phyloP scores from a whole-genome alignment of 306 rosid genomes.

The Prunus armeniaca region DNA sequence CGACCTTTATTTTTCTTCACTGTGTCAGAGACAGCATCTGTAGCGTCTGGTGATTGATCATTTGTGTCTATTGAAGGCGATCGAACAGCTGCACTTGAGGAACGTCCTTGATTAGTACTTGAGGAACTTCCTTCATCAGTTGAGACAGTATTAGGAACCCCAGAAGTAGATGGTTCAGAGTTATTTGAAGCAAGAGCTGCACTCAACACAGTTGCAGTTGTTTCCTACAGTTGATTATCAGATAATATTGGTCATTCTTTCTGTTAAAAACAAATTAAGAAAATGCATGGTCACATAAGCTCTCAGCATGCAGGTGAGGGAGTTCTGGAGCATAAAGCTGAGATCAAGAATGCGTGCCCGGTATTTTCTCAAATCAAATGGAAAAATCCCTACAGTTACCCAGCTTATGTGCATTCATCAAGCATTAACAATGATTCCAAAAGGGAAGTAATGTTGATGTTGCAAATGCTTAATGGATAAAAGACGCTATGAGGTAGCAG shows the following conservation, averaged over 20 bases:
- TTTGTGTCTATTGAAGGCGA: conserved; percentile 11
- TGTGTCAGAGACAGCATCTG: conserved; percentile 8
- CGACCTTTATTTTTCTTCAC: conserved; percentile 13
- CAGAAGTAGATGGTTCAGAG: conserved; percentile 37
- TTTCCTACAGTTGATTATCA: conserved; percentile 39
- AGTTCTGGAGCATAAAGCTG: neutral
- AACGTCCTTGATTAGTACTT: conserved; percentile 21
- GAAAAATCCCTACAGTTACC: neutral
- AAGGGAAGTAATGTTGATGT: neutral
- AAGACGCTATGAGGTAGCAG: neutral
- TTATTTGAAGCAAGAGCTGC: conserved; percentile 58
- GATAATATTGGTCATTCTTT: neutral
- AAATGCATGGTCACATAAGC: neutral
- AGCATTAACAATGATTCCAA: neutral
- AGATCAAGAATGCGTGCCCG: neutral
- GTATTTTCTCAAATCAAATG: neutral
- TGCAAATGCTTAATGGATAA: neutral
- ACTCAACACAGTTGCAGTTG: conserved; percentile 47
- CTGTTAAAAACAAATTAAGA: neutral
- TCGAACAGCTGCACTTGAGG: conserved; percentile 14
- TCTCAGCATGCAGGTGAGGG: neutral
- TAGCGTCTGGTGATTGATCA: conserved; percentile 22
- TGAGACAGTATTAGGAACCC: conserved; percentile 19
- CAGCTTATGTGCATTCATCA: neutral
- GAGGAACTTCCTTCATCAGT: conserved; percentile 29